Conservation (phyloP, 306 rosid genomes). For the Lablab purpureus region DNA sequence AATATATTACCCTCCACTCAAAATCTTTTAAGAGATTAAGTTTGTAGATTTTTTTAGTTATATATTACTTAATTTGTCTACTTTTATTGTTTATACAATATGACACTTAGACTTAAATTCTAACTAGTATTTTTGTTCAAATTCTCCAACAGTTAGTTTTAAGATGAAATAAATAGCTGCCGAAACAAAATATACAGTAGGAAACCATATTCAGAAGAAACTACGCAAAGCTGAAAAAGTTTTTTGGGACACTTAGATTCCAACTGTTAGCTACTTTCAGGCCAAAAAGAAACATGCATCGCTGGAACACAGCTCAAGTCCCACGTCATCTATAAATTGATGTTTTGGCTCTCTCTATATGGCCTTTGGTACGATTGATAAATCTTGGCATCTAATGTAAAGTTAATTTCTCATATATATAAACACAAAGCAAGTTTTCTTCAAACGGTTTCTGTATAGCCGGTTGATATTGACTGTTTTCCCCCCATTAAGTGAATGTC, state of each 20-base stretch:
- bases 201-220: too few relatives aligned
- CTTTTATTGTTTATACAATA: too few relatives aligned
- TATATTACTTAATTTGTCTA: too few relatives aligned
- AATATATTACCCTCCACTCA: too few relatives aligned
- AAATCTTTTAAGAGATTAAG: too few relatives aligned
- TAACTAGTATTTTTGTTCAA: too few relatives aligned
- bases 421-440: not conserved
- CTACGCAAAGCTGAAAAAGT: not conserved
- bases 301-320: constrained; percentile 1
- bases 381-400: not conserved
- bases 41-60: too few relatives aligned
- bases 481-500: not conserved
- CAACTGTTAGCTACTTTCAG: not conserved
- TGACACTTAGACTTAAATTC: too few relatives aligned
- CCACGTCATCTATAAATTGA: not conserved
- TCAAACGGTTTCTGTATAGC: not conserved
- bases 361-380: not conserved
- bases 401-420: not conserved
- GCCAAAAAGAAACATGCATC: not conserved
- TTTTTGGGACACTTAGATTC: not conserved
- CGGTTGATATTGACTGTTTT: not conserved
- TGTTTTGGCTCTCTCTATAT: constrained; percentile 16
- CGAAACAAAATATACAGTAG: not conserved
- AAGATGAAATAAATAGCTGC: not conserved
- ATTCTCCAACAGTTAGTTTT: not conserved